Base-by-base conservation (phyloP, 2,329 filamentous ascomycete genomes). In the Aspergillus ibericus region DNA sequence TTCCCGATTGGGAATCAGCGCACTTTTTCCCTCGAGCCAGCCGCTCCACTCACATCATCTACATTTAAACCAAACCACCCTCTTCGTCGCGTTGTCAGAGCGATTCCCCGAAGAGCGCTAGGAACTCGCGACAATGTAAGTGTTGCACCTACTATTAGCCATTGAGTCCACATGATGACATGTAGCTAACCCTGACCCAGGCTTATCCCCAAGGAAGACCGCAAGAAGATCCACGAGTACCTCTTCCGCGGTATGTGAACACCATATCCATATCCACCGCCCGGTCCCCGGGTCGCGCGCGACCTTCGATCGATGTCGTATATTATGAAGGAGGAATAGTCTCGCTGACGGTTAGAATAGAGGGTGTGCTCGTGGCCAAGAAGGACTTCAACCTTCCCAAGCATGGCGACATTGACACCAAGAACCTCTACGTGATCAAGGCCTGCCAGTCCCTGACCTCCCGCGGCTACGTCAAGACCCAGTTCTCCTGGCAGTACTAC, bases 191-290 rank as follows among this genome's bases (percentile, higher is more conserved):
- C 59, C 59, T 9, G 55, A 16, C 36, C 12, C 71, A 93, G 90
- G 95, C 90, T 99, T 86, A 99, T 99, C 82, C 95, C 95, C 81
- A 98, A 98, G 90, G 90, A 92, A 82, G 95, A 99, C 86, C 93
- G 96, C 86, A 99, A 99, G 91, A 92, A 92, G 90, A 98, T 99
- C 85, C 95, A 99, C 88, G 93, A 93, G 90, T 96, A 93, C 90
- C 91, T 99, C 87, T 96, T 96, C 89, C 89, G 90, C 77, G 91
- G 90, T 92, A 77, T 75, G 78, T 77, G 66, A 67, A 55, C 38
- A 42, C 25, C 44, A 27, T 12, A 5, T 15, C 48, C 61, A 52
- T 8, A 29, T 15, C 34, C 57, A 55, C 50, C 60, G 46, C 61
- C 70, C 62, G 2, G 10, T 20, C 66, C 66, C 64, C 47, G 54